Base-by-base conservation (phyloP, 2,329 filamentous ascomycete species). In the Alternaria gaisen region DNA sequence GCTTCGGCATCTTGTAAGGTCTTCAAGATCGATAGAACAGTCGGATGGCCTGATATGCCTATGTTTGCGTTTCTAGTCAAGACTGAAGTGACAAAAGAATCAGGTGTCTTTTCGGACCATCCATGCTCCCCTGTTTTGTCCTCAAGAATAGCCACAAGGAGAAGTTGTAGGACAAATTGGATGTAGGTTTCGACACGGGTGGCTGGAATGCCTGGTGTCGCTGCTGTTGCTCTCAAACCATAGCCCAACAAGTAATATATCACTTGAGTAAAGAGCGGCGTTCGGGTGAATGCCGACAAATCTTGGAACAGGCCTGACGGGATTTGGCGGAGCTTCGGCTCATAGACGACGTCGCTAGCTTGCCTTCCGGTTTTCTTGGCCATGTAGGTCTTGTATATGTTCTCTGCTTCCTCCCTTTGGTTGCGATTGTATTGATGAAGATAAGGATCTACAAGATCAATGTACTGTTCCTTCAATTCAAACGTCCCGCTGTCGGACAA, bases 361-460 rank as follows among this genome's bases (percentile, higher is more conserved):
- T 89, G 84, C 75, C 94, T 93, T 18, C 94, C 93, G 0, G 90
- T 93, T 80, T 91, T 93, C 80, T 93, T 93, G 11, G 93, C 92
- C 83, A 95, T 89, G 83, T 92, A 91, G 72, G 91, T 90, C 70
- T 91, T 93, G 81, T 95, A 97, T 3, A 93, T 91, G 68, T 87
- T 89, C 79, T 99, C 95, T 0, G 94, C 93, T 77, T 99, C 95
- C 74, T 99, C 95, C 52, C 95, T 88, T 77, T 98, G 94, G 72
- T 99, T 99, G 75, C 97, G 97, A 72, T 90, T 96, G 79, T 97
- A 99, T 74, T 98, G 93, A 7, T 94, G 91, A 72, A 94, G 95
- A 77, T 97, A 99, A 1, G 96, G 95, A 76, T 99, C 96, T 52
- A 99, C 88, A 47, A 96, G 87, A 68, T 94, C 91, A 40, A 97